Percentiles rank a stretch among this genome's conserved stretches.
These are phyloP conservation scores for Teunomyces atbi DNA, from an alignment of 805 yeast species.

Conservation along the genomic window DNA sequence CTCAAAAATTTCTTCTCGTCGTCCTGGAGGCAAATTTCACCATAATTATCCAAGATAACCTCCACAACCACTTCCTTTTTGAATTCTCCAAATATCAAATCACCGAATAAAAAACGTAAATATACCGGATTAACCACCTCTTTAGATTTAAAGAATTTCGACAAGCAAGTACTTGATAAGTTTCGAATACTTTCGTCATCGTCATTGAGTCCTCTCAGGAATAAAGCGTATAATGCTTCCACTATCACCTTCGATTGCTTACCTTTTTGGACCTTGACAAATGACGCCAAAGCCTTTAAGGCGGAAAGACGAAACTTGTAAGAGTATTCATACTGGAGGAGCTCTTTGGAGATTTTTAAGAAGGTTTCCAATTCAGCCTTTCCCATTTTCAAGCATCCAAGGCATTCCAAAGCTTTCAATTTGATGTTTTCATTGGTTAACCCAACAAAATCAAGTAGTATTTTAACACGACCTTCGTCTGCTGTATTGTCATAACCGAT, in stretches of 20 bases:
- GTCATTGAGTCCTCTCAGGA: constrained; percentile 49
- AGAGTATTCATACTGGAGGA: constrained; percentile 26
- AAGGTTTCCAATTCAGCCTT: background rate
- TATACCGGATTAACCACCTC: constrained; percentile 5
- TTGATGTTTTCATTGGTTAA: constrained; percentile 6
- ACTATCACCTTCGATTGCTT: background rate
- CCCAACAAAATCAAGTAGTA: background rate
- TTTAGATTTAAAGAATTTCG: constrained; percentile 8
- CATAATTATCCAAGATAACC: constrained; percentile 12
- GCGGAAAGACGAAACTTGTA: constrained; percentile 46
- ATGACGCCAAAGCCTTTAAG: constrained; percentile 35
- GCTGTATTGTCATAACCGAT: constrained; percentile 5
- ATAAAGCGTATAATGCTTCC: constrained; percentile 11
- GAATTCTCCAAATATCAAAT: background rate
- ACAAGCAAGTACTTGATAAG: constrained; percentile 43
- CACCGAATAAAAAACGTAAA: background rate
- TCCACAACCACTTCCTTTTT: background rate
- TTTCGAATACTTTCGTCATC: constrained; percentile 65
- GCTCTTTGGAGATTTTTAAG: background rate
- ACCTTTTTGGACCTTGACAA: constrained; percentile 12
- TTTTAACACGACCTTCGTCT: background rate
- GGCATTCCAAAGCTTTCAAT: constrained; percentile 44
- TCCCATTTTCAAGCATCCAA: constrained; percentile 15
- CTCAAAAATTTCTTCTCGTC: background rate
- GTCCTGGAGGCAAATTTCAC: background rate